These are phyloP conservation scores for Waltergamsia citrina DNA, from an alignment of 2,329 filamentous ascomycete species.

Conservation along the genomic window DNA sequence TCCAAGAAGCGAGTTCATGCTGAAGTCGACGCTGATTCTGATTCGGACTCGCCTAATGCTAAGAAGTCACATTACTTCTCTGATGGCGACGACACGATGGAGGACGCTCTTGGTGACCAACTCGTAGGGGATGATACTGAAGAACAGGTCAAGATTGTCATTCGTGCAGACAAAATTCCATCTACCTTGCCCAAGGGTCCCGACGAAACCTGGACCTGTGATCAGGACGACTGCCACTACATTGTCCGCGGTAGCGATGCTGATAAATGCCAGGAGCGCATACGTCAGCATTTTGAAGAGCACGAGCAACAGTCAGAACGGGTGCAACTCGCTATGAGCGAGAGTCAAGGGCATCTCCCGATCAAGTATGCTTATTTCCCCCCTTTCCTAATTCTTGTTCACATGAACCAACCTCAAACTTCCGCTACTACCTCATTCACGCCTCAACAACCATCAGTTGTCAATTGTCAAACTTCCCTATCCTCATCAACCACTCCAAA, in stretches of 20 bases:
- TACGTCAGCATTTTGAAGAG: conserved; percentile 49
- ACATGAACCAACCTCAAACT: conserved; percentile 7
- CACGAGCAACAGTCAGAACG: conserved; percentile 47
- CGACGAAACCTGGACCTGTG: conserved; percentile 57
- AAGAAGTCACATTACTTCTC: conserved; percentile 24
- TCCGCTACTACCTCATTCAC: neutral
- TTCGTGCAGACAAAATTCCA: conserved; percentile 39
- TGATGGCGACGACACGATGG: conserved; percentile 19
- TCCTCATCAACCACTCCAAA: neutral
- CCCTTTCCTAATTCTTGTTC: conserved; percentile 21
- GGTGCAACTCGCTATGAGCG: conserved; percentile 43
- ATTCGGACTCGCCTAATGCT: conserved; percentile 19
- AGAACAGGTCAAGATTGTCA: conserved; percentile 27
- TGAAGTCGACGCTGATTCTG: conserved; percentile 27
- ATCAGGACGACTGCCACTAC: conserved; percentile 53
- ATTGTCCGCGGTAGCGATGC: conserved; percentile 54
- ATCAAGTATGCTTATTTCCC: conserved; percentile 41
- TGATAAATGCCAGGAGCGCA: conserved; percentile 40
- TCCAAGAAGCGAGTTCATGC: conserved; percentile 34
- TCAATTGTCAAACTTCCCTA: neutral
- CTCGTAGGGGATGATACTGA: conserved; percentile 6
- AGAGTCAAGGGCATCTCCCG: conserved; percentile 42
- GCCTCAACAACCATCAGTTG: neutral
- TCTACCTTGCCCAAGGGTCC: conserved; percentile 41
- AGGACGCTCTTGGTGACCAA: conserved; percentile 12